Evolutionary conservation across 768 basidiomycete genomes (phyloP).

Genomic region (Kwoniella heveanensis): DNA sequence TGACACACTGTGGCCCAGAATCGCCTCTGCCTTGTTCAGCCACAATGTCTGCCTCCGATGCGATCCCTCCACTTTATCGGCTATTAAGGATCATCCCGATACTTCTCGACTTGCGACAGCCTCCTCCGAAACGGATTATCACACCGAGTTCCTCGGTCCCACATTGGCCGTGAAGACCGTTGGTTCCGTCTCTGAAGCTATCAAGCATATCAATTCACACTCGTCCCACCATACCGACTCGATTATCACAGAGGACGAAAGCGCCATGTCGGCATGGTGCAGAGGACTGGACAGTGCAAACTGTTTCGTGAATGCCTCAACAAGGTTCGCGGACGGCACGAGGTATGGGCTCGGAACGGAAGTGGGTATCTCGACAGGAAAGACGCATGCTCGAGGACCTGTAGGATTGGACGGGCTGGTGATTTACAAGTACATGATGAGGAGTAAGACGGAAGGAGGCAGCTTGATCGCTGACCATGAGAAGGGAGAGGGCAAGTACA

Average conservation of each 20-base stretch:
- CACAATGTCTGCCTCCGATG: constrained; percentile 77
- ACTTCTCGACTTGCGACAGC: constrained; percentile 59
- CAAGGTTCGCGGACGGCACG: constrained; percentile 95
- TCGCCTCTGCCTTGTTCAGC: constrained; percentile 71
- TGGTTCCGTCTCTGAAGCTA: constrained; percentile 71
- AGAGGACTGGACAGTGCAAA: constrained; percentile 88
- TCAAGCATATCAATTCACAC: constrained; percentile 86
- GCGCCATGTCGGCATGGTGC: constrained; percentile 68
- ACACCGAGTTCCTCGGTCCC: constrained; percentile 83
- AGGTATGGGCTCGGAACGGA: constrained; percentile 96
- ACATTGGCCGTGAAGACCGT: constrained; percentile 78
- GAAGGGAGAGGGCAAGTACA: constrained; percentile 68
- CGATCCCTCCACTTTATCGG: constrained; percentile 67
- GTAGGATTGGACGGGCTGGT: constrained; percentile 91
- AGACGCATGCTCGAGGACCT: constrained; percentile 93
- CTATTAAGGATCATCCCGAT: constrained; percentile 58
- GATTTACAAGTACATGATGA: constrained; percentile 93
- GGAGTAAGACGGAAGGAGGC: constrained; percentile 71
- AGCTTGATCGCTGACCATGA: constrained; percentile 85
- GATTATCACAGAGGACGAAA: constrained; percentile 80
- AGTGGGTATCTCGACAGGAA: constrained; percentile 94
- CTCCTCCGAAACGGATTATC: constrained; percentile 68
- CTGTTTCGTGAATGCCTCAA: constrained; percentile 91
- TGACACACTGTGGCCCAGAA: constrained; percentile 73
- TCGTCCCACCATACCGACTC: constrained; percentile 94